Evolutionary conservation across 2,329 filamentous ascomycete genomes (phyloP).

Genomic region (Zymoseptoria passerinii): DNA sequence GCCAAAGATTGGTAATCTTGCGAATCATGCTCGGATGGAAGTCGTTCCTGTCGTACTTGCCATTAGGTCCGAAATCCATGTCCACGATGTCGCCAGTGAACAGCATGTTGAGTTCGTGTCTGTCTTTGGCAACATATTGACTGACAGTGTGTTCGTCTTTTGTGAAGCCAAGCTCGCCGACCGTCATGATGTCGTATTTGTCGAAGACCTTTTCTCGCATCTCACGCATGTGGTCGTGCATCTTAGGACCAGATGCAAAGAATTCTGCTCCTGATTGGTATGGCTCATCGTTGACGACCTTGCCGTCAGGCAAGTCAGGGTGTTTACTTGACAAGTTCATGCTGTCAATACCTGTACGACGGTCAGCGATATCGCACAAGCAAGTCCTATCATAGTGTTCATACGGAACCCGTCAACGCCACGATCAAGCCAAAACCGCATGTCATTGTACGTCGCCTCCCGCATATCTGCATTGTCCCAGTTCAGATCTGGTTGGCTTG

Average conservation of each 20-base stretch:
- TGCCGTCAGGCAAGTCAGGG: conserved; percentile 34
- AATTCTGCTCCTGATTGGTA: conserved; percentile 11
- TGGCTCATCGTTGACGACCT: conserved; percentile 28
- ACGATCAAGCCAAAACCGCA: conserved; percentile 40
- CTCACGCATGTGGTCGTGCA: conserved; percentile 42
- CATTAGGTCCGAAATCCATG: conserved; percentile 39
- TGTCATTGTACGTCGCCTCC: conserved; percentile 37
- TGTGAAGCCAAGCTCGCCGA: conserved; percentile 42
- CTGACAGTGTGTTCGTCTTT: conserved; percentile 27
- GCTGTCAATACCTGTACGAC: conserved; percentile 31
- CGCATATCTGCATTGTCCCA: conserved; percentile 39
- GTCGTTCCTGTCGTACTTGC: conserved; percentile 43
- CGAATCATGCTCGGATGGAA: conserved; percentile 40
- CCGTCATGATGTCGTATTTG: conserved; percentile 43
- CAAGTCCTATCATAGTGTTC: not conserved
- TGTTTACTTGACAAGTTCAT: conserved; percentile 42
- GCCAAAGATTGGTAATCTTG: conserved; percentile 49
- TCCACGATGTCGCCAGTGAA: conserved; percentile 60
- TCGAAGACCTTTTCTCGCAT: conserved; percentile 34
- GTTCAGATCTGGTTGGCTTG: conserved; percentile 41
- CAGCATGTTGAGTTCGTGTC: conserved; percentile 59
- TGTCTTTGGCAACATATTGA: conserved; percentile 41
- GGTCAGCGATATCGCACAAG: not conserved
- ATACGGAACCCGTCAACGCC: conserved; percentile 37
- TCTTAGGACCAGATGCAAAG: conserved; percentile 29